Conservation (phyloP, 2,329 filamentous ascomycete species). For the Aureobasidium sp. region DNA sequence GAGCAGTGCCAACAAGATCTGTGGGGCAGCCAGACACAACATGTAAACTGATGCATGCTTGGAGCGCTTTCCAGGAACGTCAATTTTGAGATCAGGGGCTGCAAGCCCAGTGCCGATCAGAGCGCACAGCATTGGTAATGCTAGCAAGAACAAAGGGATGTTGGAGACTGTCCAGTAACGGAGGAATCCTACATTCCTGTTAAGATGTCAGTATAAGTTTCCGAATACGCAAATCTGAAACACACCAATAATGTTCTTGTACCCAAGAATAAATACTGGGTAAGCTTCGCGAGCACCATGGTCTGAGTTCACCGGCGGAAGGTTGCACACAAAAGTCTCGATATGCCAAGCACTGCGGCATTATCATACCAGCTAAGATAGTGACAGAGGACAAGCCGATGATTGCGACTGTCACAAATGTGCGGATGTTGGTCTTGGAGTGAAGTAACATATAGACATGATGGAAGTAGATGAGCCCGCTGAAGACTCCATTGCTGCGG, state of each 20-base stretch:
- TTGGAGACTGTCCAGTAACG: slow-evolving; percentile 93
- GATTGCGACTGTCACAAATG: slow-evolving; percentile 27
- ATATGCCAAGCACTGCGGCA: slow-evolving; percentile 83
- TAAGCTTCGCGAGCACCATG: slow-evolving; percentile 78
- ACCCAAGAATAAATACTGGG: slow-evolving; percentile 96
- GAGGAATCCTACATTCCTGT: slow-evolving; percentile 88
- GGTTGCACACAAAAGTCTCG: slow-evolving; percentile 66
- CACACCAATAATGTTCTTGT: slow-evolving; percentile 88
- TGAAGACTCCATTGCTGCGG: slow-evolving; percentile 88
- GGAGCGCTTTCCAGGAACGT: not conserved
- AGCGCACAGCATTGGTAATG: slow-evolving; percentile 78
- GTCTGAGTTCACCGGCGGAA: slow-evolving; percentile 46
- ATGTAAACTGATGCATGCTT: not conserved
- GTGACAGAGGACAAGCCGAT: slow-evolving; percentile 72
- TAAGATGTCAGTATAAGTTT: slow-evolving; percentile 9
- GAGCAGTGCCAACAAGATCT: slow-evolving; percentile 75
- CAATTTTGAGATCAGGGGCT: not conserved
- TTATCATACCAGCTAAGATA: slow-evolving; percentile 71
- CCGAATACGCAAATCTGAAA: not conserved
- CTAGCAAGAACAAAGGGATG: slow-evolving; percentile 87
- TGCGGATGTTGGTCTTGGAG: slow-evolving; percentile 25
- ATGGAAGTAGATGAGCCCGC: slow-evolving; percentile 78
- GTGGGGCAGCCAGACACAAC: slow-evolving; percentile 69
- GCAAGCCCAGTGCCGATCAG: slow-evolving; percentile 65
- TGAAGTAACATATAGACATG: slow-evolving; percentile 27